Percentiles rank a stretch among this genome's conserved stretches.
Evolutionary conservation across 371 early-diverging fungal genomes (phyloP).

Genomic region (Haplosporangium sp.): DNA sequence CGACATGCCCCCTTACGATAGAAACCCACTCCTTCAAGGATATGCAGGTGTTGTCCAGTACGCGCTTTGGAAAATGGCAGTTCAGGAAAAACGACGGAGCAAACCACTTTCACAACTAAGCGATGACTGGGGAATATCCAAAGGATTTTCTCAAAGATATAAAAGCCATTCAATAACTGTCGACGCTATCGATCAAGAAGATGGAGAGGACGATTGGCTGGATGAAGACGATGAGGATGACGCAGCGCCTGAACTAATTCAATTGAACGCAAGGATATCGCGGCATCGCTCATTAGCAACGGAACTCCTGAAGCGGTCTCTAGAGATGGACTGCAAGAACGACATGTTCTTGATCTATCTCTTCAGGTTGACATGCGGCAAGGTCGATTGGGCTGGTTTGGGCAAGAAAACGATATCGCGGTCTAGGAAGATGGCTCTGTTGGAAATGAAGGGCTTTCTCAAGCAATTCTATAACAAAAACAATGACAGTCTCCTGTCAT

Average conservation of each 20-base stretch:
- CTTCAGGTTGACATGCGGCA: constrained; percentile 28
- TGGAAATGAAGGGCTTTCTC: constrained; percentile 21
- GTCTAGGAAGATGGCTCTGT: constrained; percentile 16
- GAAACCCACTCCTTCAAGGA: constrained; percentile 31
- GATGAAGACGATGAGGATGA: constrained; percentile 10
- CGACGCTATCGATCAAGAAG: background rate
- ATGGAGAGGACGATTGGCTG: constrained; percentile 9
- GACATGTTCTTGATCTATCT: constrained; percentile 38
- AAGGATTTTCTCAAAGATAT: background rate
- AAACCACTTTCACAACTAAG: background rate
- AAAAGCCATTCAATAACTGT: background rate
- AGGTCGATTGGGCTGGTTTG: constrained; percentile 11
- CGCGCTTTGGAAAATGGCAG: constrained; percentile 24
- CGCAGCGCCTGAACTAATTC: background rate
- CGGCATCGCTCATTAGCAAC: constrained; percentile 13
- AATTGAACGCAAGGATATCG: constrained; percentile 16
- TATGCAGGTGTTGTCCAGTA: constrained; percentile 41
- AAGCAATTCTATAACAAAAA: constrained; percentile 20
- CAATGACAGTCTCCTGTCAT: constrained; percentile 21
- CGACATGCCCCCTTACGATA: constrained; percentile 18
- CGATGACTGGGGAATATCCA: background rate
- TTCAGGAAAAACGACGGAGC: constrained; percentile 5
- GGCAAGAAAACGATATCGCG: constrained; percentile 11
- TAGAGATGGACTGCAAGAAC: constrained; percentile 22
- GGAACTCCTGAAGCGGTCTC: constrained; percentile 21